phyloP scores from a whole-genome alignment of 1,139 yeast genomes.

The Groenewaldozyma sp. region DNA sequence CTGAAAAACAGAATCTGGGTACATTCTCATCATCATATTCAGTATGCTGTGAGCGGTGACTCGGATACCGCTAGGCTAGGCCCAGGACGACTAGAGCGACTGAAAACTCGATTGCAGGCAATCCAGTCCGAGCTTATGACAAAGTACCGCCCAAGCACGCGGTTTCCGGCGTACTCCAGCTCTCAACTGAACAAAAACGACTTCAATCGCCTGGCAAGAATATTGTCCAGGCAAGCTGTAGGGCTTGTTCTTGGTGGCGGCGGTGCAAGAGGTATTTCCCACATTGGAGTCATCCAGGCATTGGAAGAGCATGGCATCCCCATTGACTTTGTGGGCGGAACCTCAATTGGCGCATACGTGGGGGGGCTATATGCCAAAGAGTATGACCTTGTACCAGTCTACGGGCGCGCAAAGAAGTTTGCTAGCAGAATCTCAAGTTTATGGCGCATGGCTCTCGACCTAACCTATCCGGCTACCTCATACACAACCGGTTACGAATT shows the following conservation, averaged over 20 bases:
- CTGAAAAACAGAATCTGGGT: conserved; percentile 81
- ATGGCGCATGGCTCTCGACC: conserved; percentile 77
- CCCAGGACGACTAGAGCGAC: conserved; percentile 17
- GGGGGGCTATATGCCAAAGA: conserved; percentile 94
- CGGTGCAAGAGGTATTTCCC: conserved; percentile 93
- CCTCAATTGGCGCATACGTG: conserved; percentile 91
- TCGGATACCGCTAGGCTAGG: conserved; percentile 3
- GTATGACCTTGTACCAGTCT: conserved; percentile 81
- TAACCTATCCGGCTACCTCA: conserved; percentile 89
- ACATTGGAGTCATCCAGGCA: conserved; percentile 85
- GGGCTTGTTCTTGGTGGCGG: conserved; percentile 97
- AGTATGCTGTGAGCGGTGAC: conserved; percentile 23
- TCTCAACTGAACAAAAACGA: conserved; percentile 67
- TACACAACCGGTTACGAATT: conserved; percentile 96
- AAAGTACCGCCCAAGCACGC: conserved; percentile 20
- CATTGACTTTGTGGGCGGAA: conserved; percentile 88
- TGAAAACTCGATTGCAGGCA: conserved; percentile 26
- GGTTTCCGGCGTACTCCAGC: conserved; percentile 35
- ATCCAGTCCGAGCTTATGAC: conserved; percentile 28
- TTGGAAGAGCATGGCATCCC: conserved; percentile 93
- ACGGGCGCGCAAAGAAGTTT: conserved; percentile 83
- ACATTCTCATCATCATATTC: conserved; percentile 87
- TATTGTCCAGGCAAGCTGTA: conserved; percentile 84
- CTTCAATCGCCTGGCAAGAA: conserved; percentile 78
- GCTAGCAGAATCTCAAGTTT: conserved; percentile 71